A percentile compares a stretch with the other conserved stretches of the same genome.
Evolutionary conservation across 139 green algal genomes (phyloP).

Genomic region (Chlamydomonas sp.): DNA sequence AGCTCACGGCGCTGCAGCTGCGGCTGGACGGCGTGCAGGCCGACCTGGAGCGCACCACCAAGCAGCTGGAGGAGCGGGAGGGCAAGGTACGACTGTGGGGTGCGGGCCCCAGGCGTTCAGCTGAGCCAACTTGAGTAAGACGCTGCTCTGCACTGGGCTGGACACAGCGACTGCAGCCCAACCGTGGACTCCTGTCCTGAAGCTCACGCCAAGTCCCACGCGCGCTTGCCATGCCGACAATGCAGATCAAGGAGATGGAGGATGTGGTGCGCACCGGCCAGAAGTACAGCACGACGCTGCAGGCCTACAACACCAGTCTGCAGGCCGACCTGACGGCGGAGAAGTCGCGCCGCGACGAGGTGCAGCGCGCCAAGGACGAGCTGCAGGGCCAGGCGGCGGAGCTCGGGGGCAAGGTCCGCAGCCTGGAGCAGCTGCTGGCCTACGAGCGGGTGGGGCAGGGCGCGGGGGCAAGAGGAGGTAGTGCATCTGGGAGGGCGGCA

Average conservation of each 20-base stretch:
- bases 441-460: slow-evolving; percentile 51
- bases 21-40: slow-evolving; percentile 20
- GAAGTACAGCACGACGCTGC: slow-evolving; percentile 62
- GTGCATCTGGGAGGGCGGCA: no score
- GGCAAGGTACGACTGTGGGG: slow-evolving; percentile 41
- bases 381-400: slow-evolving; percentile 60
- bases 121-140: no score
- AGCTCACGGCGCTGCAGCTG: slow-evolving; percentile 17
- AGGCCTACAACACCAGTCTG: slow-evolving; percentile 70
- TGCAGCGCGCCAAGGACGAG: slow-evolving; percentile 46
- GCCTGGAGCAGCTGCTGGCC: slow-evolving; percentile 52
- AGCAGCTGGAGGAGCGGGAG: slow-evolving; percentile 39
- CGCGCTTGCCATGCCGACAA: no score
- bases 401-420: slow-evolving; percentile 50
- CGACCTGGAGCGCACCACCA: slow-evolving; percentile 31
- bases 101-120: not conserved
- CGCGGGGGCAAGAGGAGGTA: no score
- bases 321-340: slow-evolving; percentile 52
- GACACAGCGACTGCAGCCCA: no score
- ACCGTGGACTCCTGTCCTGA: no score
- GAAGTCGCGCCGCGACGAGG: slow-evolving; percentile 58
- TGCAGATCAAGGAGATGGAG: slow-evolving; percentile 64
- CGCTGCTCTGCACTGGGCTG: no score
- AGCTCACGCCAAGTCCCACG: no score
- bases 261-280: slow-evolving; percentile 59